These are phyloP conservation scores for Potentilla sterilis DNA, from an alignment of 306 rosid genomes.

Conservation along the genomic window DNA sequence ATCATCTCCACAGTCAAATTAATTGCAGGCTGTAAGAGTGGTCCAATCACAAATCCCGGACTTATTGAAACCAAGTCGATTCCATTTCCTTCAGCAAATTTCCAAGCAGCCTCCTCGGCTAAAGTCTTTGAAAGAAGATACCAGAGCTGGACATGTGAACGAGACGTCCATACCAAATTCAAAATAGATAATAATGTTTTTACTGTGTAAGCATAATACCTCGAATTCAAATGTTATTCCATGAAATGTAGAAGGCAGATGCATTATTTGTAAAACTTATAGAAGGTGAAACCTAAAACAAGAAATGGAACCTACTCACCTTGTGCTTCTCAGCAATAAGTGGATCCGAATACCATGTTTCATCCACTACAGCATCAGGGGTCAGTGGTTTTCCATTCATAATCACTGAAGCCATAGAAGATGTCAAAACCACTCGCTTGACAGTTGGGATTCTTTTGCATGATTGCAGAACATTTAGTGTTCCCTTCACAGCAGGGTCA, in stretches of 20 bases:
- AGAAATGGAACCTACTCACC: conserved; percentile 5
- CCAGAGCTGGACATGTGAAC: conserved; percentile 11
- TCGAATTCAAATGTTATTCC: background rate
- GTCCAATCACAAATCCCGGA: conserved; percentile 31
- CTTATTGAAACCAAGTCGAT: conserved; percentile 29
- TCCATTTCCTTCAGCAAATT: conserved; percentile 25
- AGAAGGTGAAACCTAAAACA: background rate
- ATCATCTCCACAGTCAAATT: background rate
- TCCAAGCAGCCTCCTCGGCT: conserved; percentile 42
- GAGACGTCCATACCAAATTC: background rate
- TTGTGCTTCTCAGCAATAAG: conserved; percentile 9
- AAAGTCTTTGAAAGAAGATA: conserved; percentile 26
- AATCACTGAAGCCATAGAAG: conserved; percentile 22
- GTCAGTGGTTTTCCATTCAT: conserved; percentile 13
- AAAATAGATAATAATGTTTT: background rate
- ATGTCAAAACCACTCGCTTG: conserved; percentile 29
- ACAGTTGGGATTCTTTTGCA: conserved; percentile 13
- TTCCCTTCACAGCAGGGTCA: conserved; percentile 37
- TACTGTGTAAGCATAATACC: background rate
- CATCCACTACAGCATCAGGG: conserved; percentile 24
- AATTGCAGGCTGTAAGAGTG: conserved; percentile 22
- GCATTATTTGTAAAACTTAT: background rate
- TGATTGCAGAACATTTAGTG: conserved; percentile 28
- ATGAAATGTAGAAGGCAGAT: background rate
- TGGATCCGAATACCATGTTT: conserved; percentile 27